These are phyloP conservation scores for Coemansia sp. DNA, from an alignment of 192 early-diverging fungal species.

Conservation along the genomic window DNA sequence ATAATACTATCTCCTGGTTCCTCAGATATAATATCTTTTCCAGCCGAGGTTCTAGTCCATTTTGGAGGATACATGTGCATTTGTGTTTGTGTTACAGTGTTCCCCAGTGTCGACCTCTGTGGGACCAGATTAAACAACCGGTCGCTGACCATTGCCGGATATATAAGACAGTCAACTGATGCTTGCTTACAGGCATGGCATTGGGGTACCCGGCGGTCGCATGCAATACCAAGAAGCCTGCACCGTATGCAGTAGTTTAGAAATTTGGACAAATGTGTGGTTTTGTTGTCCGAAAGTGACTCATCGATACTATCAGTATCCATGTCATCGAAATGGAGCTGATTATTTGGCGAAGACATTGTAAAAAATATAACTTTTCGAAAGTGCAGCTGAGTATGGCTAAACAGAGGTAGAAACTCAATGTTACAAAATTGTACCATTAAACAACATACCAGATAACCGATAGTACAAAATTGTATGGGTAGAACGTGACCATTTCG, in stretches of 20 bases:
- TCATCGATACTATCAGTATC: no score
- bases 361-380: no score
- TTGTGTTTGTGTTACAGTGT: not conserved
- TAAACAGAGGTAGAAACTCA: no score
- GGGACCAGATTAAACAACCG: slow-evolving; percentile 16
- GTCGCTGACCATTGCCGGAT: slow-evolving; percentile 13
- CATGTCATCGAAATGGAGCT: no score
- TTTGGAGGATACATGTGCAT: not conserved
- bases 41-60: not conserved
- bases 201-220: slow-evolving; percentile 1
- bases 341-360: no score
- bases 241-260: slow-evolving; percentile 28
- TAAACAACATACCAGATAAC: no score
- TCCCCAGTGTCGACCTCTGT: not conserved
- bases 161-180: slow-evolving; percentile 15
- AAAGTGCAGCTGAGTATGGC: no score
- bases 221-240: slow-evolving; percentile 15
- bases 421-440: no score
- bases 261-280: no score
- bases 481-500: no score
- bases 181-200: slow-evolving; percentile 17
- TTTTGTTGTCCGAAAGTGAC: no score
- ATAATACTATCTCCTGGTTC: not conserved
- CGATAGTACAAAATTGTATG: no score
- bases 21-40: not conserved